Evolutionary conservation across 2,329 filamentous ascomycete species (phyloP), one percentile per base, ranked within the genome.

Genomic region (Fusarium nodosum): DNA sequence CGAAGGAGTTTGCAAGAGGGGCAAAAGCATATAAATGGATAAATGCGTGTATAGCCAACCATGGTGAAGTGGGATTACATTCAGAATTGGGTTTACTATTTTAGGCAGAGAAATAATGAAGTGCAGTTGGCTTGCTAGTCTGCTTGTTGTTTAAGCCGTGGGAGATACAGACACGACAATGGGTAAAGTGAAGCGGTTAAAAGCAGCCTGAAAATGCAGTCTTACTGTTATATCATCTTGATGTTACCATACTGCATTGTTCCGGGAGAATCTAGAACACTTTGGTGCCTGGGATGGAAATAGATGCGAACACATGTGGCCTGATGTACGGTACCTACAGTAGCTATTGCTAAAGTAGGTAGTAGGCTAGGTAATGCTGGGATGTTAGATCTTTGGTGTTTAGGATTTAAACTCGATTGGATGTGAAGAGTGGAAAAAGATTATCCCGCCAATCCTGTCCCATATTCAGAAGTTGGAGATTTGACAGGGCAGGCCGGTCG

Each of bases 231-330:
- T 20, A 12, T 8, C 28, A 20, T 20, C 8, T 15, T 30, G 28
- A 38, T 30, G 13, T 15, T 20, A 20, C 26, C 34, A 20, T 13
- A 30, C n/a, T 16, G 24, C 12, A 31, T 31, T 41, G 13, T 42
- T 34, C 22, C 22, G 16, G 22, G 26, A 62, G 34, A 28, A 47
- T 64, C 39, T 33, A 52, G 34, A 58, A 74, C 72, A 54, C 72
- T 80, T 26, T 77, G 79, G 6, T 77, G 75, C 56, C 56, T 82
- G 48, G 72, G 79, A 61, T 80, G 80, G 80, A 76, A 76, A 56
- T 72, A 71, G 2, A 76, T 8, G 66, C 71, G 47, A 63, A 66
- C 34, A 61, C 28, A 30, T 45, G 18, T 46, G 28, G 24, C 28
- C 44, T 46, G 12, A 46, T 31, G 42, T 31, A 20, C n/a, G 31